phyloP scores from a whole-genome alignment of 257 asterid genomes.

The Linderniella brevidens region DNA sequence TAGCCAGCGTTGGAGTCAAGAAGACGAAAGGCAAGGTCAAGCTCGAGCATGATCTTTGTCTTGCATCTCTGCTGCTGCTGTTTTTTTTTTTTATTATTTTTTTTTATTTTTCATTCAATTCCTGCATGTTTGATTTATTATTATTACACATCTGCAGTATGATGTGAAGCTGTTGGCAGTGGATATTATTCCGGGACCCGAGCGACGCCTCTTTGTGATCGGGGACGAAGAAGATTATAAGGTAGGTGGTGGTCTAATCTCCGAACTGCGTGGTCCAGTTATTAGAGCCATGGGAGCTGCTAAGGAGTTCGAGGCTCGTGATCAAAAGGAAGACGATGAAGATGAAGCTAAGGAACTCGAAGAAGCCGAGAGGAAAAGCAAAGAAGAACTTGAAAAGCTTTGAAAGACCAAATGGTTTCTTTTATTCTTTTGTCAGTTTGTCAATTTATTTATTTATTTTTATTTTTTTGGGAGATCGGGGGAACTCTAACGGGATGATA shows the following conservation, averaged over 20 bases:
- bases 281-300: slow-evolving; percentile 87
- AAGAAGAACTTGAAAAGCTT: slow-evolving; percentile 52
- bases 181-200: slow-evolving; percentile 87
- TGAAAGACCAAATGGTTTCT: slow-evolving; percentile 21
- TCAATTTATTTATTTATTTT: too few relatives aligned
- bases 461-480: too few relatives aligned
- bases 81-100: too few relatives aligned
- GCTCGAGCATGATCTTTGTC: too few relatives aligned
- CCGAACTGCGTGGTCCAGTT: slow-evolving; percentile 91
- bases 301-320: slow-evolving; percentile 87
- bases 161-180: slow-evolving; percentile 85
- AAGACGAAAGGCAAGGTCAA: slow-evolving; percentile 89
- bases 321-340: slow-evolving; percentile 65
- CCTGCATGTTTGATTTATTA: too few relatives aligned
- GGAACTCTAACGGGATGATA: too few relatives aligned
- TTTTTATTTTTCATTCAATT: too few relatives aligned
- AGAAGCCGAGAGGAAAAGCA: slow-evolving; percentile 57
- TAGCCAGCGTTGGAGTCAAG: slow-evolving; percentile 78
- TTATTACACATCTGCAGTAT: slow-evolving; percentile 57
- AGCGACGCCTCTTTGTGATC: slow-evolving; percentile 69
- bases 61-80: too few relatives aligned
- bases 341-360: slow-evolving; percentile 55
- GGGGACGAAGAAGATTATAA: slow-evolving; percentile 92
- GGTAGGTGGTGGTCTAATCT: slow-evolving; percentile 78
- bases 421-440: too few relatives aligned